These are phyloP conservation scores for Aureobasidium vineae DNA, from an alignment of 2,329 filamentous ascomycete genomes.

Conservation along the genomic window DNA sequence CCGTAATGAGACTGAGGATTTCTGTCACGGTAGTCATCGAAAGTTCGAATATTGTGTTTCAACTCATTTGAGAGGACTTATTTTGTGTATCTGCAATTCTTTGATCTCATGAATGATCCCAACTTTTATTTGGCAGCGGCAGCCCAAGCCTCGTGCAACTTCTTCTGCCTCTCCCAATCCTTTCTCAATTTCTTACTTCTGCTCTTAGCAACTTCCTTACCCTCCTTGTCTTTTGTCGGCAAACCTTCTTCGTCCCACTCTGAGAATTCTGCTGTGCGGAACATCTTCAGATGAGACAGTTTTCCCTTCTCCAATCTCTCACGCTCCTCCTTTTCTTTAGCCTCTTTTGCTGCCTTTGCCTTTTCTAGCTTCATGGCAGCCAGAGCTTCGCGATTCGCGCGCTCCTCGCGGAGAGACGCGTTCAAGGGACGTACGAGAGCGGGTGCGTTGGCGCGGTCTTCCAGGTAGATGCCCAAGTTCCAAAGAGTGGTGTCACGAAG, in stretches of 20 bases:
- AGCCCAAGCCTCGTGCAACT: conserved; percentile 66
- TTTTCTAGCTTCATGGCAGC: conserved; percentile 49
- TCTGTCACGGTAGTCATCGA: too few species aligned
- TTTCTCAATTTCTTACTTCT: conserved; percentile 80
- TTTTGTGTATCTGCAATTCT: background rate
- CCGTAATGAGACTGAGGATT: too few species aligned
- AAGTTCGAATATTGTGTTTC: background rate
- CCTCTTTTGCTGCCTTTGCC: conserved; percentile 46
- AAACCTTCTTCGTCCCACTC: conserved; percentile 82
- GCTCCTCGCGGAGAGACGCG: conserved; percentile 49
- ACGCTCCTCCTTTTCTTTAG: conserved; percentile 50
- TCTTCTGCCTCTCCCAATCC: conserved; percentile 88
- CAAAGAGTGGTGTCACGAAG: conserved; percentile 80
- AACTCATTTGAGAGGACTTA: background rate
- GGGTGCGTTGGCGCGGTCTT: conserved; percentile 68
- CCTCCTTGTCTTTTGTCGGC: conserved; percentile 73
- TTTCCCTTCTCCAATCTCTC: conserved; percentile 56
- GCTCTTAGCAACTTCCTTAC: conserved; percentile 77
- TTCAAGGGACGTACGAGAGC: conserved; percentile 71
- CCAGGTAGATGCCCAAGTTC: conserved; percentile 80
- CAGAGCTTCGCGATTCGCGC: conserved; percentile 54
- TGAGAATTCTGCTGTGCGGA: conserved; percentile 60
- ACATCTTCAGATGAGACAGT: conserved; percentile 59
- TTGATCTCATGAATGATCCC: background rate
- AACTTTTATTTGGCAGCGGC: background rate